Percentiles rank a stretch among this genome's conserved stretches.
These are phyloP conservation scores for Zygosaccharomyces bisporus DNA, from an alignment of 805 yeast species.

Conservation along the genomic window DNA sequence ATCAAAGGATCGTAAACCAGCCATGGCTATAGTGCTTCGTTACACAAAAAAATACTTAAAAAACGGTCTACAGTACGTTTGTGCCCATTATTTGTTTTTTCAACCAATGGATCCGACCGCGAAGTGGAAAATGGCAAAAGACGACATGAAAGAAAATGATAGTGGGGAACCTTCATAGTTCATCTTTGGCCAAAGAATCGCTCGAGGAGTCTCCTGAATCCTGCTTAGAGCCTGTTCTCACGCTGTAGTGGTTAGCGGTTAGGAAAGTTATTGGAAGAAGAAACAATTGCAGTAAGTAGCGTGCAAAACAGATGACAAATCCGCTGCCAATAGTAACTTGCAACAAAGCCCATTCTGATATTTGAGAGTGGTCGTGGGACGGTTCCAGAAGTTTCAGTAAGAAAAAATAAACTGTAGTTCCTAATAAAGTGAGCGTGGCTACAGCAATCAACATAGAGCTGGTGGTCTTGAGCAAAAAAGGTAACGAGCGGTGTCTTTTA, in stretches of 20 bases:
- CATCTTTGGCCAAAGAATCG: constrained; percentile 1
- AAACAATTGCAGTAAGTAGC: constrained; percentile 18
- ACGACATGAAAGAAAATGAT: neutral
- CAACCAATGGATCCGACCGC: neutral
- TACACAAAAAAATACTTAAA: neutral
- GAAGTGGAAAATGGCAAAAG: neutral
- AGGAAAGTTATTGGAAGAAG: constrained; percentile 15
- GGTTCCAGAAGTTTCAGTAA: constrained; percentile 21
- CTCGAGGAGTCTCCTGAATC: constrained; percentile 3
- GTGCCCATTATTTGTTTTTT: neutral
- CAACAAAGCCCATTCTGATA: constrained; percentile 22
- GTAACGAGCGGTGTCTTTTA: constrained; percentile 12
- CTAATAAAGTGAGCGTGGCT: constrained; percentile 15
- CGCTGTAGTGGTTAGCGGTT: constrained; percentile 16
- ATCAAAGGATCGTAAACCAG: constrained; percentile 54
- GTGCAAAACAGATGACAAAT: constrained; percentile 19
- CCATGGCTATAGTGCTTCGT: constrained; percentile 19
- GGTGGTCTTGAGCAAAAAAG: constrained; percentile 9
- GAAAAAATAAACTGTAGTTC: constrained; percentile 14
- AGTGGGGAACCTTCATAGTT: neutral
- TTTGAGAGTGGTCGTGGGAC: constrained; percentile 7
- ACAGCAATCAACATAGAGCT: constrained; percentile 8
- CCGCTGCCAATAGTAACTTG: constrained; percentile 22
- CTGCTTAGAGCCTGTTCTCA: constrained; percentile 5
- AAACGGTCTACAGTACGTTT: neutral